A percentile compares a stretch with the other conserved stretches of the same genome.
Conservation (phyloP, 148 eudicot species). For the Rhododendron vialii region DNA sequence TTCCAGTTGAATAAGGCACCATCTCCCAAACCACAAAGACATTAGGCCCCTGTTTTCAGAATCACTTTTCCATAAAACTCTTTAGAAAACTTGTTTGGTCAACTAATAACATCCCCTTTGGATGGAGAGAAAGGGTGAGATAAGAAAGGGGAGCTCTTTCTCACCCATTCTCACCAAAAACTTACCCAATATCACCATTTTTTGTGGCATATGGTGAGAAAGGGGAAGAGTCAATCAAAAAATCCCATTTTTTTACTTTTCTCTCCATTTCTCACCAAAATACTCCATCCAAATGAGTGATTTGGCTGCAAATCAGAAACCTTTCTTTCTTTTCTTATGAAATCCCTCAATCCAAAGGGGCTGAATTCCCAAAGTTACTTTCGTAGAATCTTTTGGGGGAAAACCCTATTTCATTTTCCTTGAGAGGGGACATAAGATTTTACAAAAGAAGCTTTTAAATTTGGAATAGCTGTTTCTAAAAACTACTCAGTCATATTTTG, state of each 20-base stretch:
- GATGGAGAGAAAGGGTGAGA: too few relatives aligned
- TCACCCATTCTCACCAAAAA: not conserved
- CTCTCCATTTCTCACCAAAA: not conserved
- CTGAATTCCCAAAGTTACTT: not conserved
- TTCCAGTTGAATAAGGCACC: not conserved
- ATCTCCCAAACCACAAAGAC: not conserved
- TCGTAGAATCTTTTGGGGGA: not conserved
- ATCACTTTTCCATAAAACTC: not conserved
- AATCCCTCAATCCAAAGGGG: not conserved
- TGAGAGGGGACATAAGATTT: not conserved
- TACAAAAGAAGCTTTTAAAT: not conserved
- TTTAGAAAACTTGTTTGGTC: not conserved
- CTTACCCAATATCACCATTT: not conserved
- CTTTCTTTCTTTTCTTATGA: not conserved
- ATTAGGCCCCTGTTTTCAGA: constrained; percentile 3
- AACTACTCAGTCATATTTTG: not conserved
- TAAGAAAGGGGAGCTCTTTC: not conserved
- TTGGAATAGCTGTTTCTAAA: not conserved
- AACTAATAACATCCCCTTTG: not conserved
- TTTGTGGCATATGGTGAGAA: not conserved
- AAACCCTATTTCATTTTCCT: not conserved
- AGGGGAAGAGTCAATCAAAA: not conserved
- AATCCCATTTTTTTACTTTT: not conserved
- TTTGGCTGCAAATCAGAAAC: not conserved
- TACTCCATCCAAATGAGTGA: not conserved